Base-by-base conservation (phyloP, 2,329 filamentous ascomycete genomes). In the Drechslerella dactyloides region DNA sequence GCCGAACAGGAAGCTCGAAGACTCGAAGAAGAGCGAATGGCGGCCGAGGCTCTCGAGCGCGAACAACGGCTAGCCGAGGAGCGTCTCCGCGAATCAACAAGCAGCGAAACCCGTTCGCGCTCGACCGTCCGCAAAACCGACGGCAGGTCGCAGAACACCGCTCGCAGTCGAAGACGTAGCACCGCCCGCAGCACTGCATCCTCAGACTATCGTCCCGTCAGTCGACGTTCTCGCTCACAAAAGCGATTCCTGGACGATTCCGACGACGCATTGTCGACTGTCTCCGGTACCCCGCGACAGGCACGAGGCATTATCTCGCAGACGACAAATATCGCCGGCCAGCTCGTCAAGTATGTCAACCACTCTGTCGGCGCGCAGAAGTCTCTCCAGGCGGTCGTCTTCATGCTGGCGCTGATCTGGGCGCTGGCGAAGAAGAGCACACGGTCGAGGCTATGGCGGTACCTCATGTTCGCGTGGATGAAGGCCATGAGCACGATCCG, bases 401-500 rank as follows among this genome's bases (percentile, higher is more conserved):
- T 97, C 78, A 79, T 97, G 23, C 81, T 93, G 40, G 90, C 90
- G 1, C 84, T 99, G 72, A 78, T 96, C 30, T 80, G 93, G 74
- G 86, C 94, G 74, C 82, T 97, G 69, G 89, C 90, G 66, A 85
- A 90, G 76, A 85, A 86, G 76, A 89, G 89, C 77, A 82, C 96
- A 13, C 85, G 93, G 44, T 87, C 96, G 75, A 85, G 89, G 74
- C 80, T 97, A 37, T 84, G 87, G 78, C 84, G 87, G 62, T 82
- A 92, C 40, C 78, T 96, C 48, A 85, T 85, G 42, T 82, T 84
- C 27, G 87, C 87, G 8, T 96, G 91, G 91, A 85, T 86, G 61
- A 97, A 96, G 81, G 82, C 96, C 44, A 87, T 86, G 78, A 85
- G 87, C 51, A 97, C 94, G 0, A 88, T 93, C 2, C 93, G 93